Conservation (phyloP, 2,329 filamentous ascomycete genomes). For the Phoma sp. region DNA sequence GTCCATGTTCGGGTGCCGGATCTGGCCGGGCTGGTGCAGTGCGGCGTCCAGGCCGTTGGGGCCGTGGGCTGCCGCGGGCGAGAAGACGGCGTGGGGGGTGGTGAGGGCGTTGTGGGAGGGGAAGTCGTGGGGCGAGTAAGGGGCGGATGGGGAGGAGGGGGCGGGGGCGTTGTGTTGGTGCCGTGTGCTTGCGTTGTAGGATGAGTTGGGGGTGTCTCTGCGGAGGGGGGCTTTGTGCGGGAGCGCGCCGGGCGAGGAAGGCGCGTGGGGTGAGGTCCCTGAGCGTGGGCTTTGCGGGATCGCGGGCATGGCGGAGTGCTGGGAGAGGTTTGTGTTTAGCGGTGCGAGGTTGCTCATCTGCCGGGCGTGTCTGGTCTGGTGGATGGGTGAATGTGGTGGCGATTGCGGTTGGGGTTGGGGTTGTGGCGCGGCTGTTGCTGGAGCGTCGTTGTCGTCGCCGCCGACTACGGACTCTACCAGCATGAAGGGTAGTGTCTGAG, state of each 20-base stretch:
- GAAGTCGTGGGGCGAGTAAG: conserved; percentile 45
- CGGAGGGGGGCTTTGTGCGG: conserved; percentile 36
- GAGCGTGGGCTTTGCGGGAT: conserved; percentile 37
- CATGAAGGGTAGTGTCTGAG: conserved; percentile 27
- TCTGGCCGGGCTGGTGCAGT: conserved; percentile 48
- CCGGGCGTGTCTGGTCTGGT: conserved; percentile 35
- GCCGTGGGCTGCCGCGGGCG: conserved; percentile 45
- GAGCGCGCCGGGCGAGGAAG: conserved; percentile 28
- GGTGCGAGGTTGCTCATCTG: conserved; percentile 42
- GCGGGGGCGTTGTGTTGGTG: conserved; percentile 12
- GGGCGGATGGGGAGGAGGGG: conserved; percentile 17
- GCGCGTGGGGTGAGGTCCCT: conserved; percentile 17
- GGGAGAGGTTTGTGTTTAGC: conserved; percentile 37
- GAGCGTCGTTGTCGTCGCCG: conserved; percentile 1
- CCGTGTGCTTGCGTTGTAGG: conserved; percentile 7
- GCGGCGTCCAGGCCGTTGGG: conserved; percentile 47
- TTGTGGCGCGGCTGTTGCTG: conserved; percentile 7
- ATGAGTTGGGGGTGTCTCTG: conserved; percentile 22
- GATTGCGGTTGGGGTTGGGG: neutral
- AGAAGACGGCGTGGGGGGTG: conserved; percentile 42
- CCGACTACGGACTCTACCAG: conserved; percentile 31
- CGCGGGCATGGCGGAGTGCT: conserved; percentile 27
- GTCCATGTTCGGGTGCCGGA: conserved; percentile 51
- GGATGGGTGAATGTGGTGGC: conserved; percentile 16
- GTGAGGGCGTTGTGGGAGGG: conserved; percentile 22